Conservation (phyloP, 257 asterid genomes). For the Capsicum baccatum region DNA sequence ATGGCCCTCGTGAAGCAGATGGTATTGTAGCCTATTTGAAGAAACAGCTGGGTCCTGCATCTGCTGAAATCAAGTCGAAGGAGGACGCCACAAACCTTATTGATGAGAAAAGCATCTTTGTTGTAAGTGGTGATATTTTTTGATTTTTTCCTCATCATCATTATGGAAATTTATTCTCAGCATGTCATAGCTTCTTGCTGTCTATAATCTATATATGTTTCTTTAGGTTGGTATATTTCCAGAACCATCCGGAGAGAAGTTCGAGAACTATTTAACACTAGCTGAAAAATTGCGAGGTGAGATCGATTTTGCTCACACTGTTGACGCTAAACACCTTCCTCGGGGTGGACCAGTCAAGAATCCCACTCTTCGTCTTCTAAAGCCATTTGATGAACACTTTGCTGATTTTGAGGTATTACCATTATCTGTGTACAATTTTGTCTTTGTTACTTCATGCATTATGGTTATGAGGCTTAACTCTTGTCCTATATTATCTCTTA, state of each 20-base stretch:
- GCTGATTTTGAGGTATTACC: conserved; percentile 67
- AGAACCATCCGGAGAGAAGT: conserved; percentile 67
- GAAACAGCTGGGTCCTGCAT: conserved; percentile 87
- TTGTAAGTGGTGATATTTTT: conserved; percentile 50
- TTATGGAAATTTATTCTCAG: neutral
- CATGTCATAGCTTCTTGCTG: conserved; percentile 5
- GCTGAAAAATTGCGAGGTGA: conserved; percentile 82
- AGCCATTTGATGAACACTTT: conserved; percentile 82
- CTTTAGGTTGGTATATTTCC: conserved; percentile 80
- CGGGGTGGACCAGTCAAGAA: conserved; percentile 69
- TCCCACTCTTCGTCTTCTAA: conserved; percentile 79
- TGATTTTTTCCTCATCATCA: neutral
- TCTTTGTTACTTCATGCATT: neutral
- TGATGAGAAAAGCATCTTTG: conserved; percentile 59
- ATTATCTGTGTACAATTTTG: neutral
- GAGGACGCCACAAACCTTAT: conserved; percentile 61
- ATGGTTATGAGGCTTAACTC: neutral
- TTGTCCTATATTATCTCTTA: neutral
- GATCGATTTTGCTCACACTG: conserved; percentile 69
- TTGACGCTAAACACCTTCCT: conserved; percentile 73
- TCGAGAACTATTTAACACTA: conserved; percentile 54
- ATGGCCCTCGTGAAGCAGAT: conserved; percentile 87
- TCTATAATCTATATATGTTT: neutral
- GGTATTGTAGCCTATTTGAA: conserved; percentile 75
- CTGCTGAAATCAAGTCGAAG: conserved; percentile 67